These are phyloP conservation scores for Wickerhamomyces strasburgensis DNA, from an alignment of 805 yeast genomes.

Conservation along the genomic window DNA sequence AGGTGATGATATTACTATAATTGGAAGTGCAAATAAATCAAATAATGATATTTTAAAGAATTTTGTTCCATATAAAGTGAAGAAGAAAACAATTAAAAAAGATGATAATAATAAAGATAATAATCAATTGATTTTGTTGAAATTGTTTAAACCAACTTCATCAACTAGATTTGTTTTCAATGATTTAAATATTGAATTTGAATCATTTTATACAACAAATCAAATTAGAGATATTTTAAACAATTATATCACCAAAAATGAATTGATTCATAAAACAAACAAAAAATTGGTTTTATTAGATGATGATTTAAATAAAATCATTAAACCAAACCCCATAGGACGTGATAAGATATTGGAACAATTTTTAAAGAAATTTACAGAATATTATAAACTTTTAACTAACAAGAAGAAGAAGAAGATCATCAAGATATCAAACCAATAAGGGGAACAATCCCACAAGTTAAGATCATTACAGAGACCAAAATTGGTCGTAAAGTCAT, in stretches of 20 bases:
- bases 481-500: conserved; percentile 79
- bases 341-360: conserved; percentile 37
- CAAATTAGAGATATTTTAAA: conserved; percentile 53
- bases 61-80: conserved; percentile 59
- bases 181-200: conserved; percentile 32
- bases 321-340: conserved; percentile 28
- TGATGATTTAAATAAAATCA: conserved; percentile 42
- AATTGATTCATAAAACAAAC: conserved; percentile 46
- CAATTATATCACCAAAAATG: conserved; percentile 48
- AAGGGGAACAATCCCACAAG: conserved; percentile 66
- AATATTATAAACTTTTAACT: conserved; percentile 43
- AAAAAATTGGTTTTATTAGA: conserved; percentile 55
- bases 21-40: conserved; percentile 40
- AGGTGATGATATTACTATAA: conserved; percentile 70
- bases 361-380: conserved; percentile 40
- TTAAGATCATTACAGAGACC: conserved; percentile 63
- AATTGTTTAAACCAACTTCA: conserved; percentile 55
- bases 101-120: too few relatives aligned
- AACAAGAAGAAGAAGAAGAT: conserved; percentile 30
- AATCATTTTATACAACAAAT: conserved; percentile 41
- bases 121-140: conserved; percentile 39
- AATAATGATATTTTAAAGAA: conserved; percentile 44
- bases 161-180: conserved; percentile 43
- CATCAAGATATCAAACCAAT: conserved; percentile 36
- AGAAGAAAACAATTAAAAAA: too few relatives aligned